Evolutionary conservation across 2,329 filamentous ascomycete genomes (phyloP), one percentile per base, ranked within the genome.

Genomic region (Cytospora mali): DNA sequence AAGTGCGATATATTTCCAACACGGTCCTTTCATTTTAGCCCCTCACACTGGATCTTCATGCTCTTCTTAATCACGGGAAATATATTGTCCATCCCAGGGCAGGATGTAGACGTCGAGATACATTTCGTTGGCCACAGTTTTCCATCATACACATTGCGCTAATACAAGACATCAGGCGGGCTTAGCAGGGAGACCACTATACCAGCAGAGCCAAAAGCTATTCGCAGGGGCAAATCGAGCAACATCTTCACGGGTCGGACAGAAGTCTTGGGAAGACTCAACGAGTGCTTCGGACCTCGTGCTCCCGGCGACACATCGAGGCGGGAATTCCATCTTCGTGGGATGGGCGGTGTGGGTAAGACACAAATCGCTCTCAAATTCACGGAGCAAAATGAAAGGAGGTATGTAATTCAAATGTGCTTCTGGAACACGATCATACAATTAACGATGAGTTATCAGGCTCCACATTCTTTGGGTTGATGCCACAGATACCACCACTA

Each of bases 331-430:
- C 55, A 72, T 14, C 61, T 74, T 1, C 61, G 70, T 28, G 74
- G 73, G 0, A 68, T 74, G 65, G 68, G 68, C 3, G 73, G 74
- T 4, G 66, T 69, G 0, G 72, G 74, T 0, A 75, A 75, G 49
- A 74, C 70, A 0, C 68, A 74, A n/a, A 72, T 74, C 4, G 72
- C 69, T 0, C 31, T 72, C 4, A 73, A 68, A 27, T 70, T 72
- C 6, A 50, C 65, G 0, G 69, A 74, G 11, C 35, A 49, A 2
- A 39, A 65, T 1, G 62, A 68, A 3, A 60, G 62, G 71, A 66
- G n/a, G 64, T 46, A 7, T 50, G 10, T n/a, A n/a, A n/a, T n/a
- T n/a, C n/a, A n/a, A n/a, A n/a, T n/a, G n/a, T n/a, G n/a, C n/a
- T 18, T 51, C 31, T 73, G 68, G 68, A 62, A n/a, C n/a, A n/a